phyloP scores from a whole-genome alignment of 148 eudicot species.

The Silene uniflora region DNA sequence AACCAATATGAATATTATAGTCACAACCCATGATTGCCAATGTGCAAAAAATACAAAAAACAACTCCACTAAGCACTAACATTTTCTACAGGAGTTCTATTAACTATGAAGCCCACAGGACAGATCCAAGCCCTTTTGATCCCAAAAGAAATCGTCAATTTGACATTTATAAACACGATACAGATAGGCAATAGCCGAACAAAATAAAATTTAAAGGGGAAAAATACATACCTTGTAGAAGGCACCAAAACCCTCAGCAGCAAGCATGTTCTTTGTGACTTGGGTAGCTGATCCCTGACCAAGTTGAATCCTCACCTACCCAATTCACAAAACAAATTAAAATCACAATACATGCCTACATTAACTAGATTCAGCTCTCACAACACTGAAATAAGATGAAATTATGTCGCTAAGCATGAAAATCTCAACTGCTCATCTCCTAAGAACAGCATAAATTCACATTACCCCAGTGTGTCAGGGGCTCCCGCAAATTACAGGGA shows the following conservation, averaged over 20 bases:
- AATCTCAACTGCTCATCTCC: not conserved
- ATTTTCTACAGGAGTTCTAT: not conserved
- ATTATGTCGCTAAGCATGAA: not conserved
- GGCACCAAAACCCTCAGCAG: slow-evolving; percentile 84
- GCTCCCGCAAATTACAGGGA: too few relatives aligned
- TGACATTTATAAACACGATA: not conserved
- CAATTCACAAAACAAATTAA: slow-evolving; percentile 19
- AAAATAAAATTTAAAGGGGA: too few relatives aligned
- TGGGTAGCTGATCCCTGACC: slow-evolving; percentile 88
- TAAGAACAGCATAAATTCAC: too few relatives aligned
- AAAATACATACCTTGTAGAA: slow-evolving; percentile 75
- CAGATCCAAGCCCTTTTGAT: slow-evolving; percentile 1
- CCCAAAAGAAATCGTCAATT: not conserved
- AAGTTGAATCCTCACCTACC: slow-evolving; percentile 89
- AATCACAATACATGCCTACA: not conserved
- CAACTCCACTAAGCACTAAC: too few relatives aligned
- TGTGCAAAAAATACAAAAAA: not conserved
- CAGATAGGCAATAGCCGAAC: not conserved
- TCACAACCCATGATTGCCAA: not conserved
- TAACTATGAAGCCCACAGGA: not conserved
- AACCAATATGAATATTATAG: too few relatives aligned
- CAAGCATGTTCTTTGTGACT: slow-evolving; percentile 78
- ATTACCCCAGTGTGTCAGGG: too few relatives aligned
- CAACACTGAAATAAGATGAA: not conserved
- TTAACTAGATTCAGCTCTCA: not conserved